Evolutionary conservation across 345 rosid genomes (phyloP), one percentile per base, ranked within the genome.

Genomic region (Pelargonium nanum): DNA sequence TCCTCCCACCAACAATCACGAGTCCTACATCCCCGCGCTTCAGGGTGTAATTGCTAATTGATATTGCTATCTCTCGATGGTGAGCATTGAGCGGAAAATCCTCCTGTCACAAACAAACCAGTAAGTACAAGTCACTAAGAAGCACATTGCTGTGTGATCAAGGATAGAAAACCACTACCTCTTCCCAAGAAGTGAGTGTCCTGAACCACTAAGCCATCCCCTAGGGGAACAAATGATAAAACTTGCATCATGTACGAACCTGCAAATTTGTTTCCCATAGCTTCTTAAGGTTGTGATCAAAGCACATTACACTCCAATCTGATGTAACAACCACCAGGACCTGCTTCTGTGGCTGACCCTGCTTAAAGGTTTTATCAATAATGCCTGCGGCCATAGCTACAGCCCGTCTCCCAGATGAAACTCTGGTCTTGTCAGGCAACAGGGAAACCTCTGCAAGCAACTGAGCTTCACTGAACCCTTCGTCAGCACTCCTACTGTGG

Each of bases 361-460:
- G 80, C 68, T 74, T 81, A 77, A 78, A 86, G 4, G 56, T 69
- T 70, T 82, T 74, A 68, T 82, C 97, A 63, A 94, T 78, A 55
- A 88, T 86, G 64, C 97, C 99, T 0, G 96, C 80, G 2, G 97
- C 95, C 99, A 94, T 90, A 22, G 97, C 95, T 64, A 94, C 91
- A 0, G 96, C 87, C 22, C 87, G 86, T 70, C 97, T 83, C 59
- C 96, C 99, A 1, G 91, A 79, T 0, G 89, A 81, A 65, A 94
- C 76, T 60, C 96, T 84, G 70, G 81, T 78, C 77, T 94, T 94
- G 53, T 88, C 95, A 23, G 97, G 99, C 78, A 94, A 76, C 65
- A 94, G 72, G 8, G 76, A 26, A 24, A 84, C 70, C 54, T 85
- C 91, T 0, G 75, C 72, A 56, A 90, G 80, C 63, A 94, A 82